A percentile compares a stretch with the other conserved stretches of the same genome.
Evolutionary conservation across 257 asterid species (phyloP).

Genomic region (Agastache rugosa): DNA sequence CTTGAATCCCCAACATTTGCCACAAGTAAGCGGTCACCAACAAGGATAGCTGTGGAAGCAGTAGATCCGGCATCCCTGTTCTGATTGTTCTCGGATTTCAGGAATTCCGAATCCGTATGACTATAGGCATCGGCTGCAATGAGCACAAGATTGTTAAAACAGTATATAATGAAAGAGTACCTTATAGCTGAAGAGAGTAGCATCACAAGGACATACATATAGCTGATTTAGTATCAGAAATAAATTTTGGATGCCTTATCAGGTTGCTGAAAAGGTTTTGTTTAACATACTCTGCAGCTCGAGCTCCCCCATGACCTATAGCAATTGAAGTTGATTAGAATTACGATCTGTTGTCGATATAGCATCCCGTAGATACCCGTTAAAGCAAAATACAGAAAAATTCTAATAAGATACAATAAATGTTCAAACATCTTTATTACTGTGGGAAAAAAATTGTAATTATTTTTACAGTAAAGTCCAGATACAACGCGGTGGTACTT

Average conservation of each 20-base stretch:
- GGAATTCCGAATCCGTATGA: conserved; percentile 91
- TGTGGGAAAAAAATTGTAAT: neutral
- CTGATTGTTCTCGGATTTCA: conserved; percentile 85
- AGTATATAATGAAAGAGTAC: neutral
- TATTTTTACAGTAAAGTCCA: neutral
- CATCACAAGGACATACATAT: conserved; percentile 57
- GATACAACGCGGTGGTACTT: neutral
- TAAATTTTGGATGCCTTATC: conserved; percentile 88
- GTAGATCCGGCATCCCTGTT: conserved; percentile 98
- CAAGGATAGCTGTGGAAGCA: conserved; percentile 98
- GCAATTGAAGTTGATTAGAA: conserved; percentile 24
- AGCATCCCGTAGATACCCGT: neutral
- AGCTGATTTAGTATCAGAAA: conserved; percentile 92
- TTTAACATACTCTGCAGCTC: conserved; percentile 98
- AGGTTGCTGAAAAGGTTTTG: conserved; percentile 92
- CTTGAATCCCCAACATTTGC: conserved; percentile 98
- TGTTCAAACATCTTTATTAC: neutral
- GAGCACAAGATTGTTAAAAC: conserved; percentile 7
- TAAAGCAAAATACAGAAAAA: neutral
- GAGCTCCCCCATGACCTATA: conserved; percentile 96
- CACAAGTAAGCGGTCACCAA: conserved; percentile 87
- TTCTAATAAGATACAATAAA: conserved; percentile 6
- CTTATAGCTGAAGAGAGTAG: neutral
- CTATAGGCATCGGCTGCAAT: conserved; percentile 89
- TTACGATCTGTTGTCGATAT: neutral